Evolutionary conservation across 805 yeast species (phyloP).

Genomic region (Middelhovenomyces tepae): DNA sequence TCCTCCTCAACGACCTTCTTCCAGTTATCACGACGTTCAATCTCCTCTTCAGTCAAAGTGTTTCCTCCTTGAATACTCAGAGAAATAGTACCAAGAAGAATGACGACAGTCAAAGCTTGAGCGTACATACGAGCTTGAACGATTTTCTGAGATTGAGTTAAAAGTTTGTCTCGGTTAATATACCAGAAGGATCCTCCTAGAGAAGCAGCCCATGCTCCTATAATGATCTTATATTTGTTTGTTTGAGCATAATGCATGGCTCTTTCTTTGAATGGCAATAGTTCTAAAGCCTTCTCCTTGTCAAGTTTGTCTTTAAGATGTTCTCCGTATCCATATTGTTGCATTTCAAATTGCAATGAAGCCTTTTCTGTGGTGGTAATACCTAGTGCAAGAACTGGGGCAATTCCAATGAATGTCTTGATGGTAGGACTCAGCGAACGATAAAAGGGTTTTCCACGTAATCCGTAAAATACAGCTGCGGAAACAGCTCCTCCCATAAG

Average conservation of each 20-base stretch:
- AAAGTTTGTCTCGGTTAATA: slow-evolving; percentile 63
- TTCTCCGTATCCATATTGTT: slow-evolving; percentile 45
- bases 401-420: slow-evolving; percentile 53
- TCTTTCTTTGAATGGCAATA: slow-evolving; percentile 42
- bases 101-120: slow-evolving; percentile 66
- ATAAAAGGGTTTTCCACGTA: slow-evolving; percentile 27
- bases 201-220: slow-evolving; percentile 72
- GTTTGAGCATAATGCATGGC: slow-evolving; percentile 39
- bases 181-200: slow-evolving; percentile 69
- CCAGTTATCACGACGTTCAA: neutral
- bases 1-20: slow-evolving; percentile 4
- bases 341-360: slow-evolving; percentile 55
- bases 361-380: slow-evolving; percentile 65
- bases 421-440: slow-evolving; percentile 22
- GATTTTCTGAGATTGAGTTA: slow-evolving; percentile 70
- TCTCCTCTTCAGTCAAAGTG: neutral
- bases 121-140: slow-evolving; percentile 91
- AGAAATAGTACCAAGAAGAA: slow-evolving; percentile 55
- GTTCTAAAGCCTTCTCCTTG: slow-evolving; percentile 40
- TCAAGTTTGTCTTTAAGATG: slow-evolving; percentile 18
- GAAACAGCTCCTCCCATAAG: slow-evolving; percentile 50
- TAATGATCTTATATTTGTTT: slow-evolving; percentile 55
- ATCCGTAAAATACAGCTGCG: slow-evolving; percentile 43
- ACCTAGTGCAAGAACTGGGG: slow-evolving; percentile 56
- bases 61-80: slow-evolving; percentile 31